A percentile compares a stretch with the other conserved stretches of the same genome.
Evolutionary conservation across 768 basidiomycete species (phyloP).

Genomic region (Tylopilus intermedius): DNA sequence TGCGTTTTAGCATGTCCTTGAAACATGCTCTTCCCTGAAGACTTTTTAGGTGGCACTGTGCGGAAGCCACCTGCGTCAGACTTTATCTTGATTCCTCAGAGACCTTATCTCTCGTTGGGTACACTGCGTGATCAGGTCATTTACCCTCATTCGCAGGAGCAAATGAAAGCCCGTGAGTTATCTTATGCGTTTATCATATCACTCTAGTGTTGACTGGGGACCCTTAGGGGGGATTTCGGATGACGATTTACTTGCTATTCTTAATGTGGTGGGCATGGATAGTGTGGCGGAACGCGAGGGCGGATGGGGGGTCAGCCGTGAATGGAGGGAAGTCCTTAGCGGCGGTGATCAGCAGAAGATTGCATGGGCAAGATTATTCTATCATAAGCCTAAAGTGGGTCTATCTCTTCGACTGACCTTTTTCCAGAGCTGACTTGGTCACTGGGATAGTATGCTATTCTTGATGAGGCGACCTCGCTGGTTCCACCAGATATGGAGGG

Average conservation of each 20-base stretch:
- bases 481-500: conserved; percentile 92
- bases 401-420: neutral
- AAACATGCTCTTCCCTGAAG: neutral
- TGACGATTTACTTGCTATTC: conserved; percentile 61
- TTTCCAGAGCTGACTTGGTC: neutral
- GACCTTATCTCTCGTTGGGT: conserved; percentile 91
- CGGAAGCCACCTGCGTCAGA: conserved; percentile 83
- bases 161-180: conserved; percentile 72
- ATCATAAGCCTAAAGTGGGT: conserved; percentile 84
- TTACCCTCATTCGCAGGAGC: conserved; percentile 79
- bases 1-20: neutral
- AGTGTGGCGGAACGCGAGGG: conserved; percentile 88
- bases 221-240: conserved; percentile 68
- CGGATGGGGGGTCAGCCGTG: conserved; percentile 86
- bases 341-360: conserved; percentile 97
- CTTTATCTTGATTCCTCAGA: conserved; percentile 93
- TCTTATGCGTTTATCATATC: neutral
- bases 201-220: conserved; percentile 4
- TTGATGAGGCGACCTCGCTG: conserved; percentile 94
- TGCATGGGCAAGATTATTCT: conserved; percentile 95
- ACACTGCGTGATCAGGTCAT: conserved; percentile 95
- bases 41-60: conserved; percentile 59
- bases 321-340: conserved; percentile 91
- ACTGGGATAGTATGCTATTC: conserved; percentile 76
- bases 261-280: conserved; percentile 80